Evolutionary conservation across 2,329 filamentous ascomycete species (phyloP), one percentile per base, ranked within the genome.

Genomic region (Diaporthe sp.): DNA sequence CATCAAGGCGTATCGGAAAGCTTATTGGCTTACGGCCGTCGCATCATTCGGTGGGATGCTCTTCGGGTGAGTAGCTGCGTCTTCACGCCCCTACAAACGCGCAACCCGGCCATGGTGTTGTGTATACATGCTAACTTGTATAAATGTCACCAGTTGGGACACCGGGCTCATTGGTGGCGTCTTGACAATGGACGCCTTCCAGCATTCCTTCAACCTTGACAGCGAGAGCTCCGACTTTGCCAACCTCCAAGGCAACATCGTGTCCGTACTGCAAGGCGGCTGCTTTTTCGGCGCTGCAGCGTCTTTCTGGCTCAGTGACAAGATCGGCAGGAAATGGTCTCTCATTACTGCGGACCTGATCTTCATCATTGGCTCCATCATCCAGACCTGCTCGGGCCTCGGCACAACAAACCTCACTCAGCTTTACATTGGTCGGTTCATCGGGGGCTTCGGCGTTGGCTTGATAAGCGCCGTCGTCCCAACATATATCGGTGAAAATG

Each of bases 241-340:
- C 38, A 72, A 76, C 17, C 52, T 76, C 3, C 69, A 71, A 13
- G 74, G 74, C 19, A 17, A 92, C 89, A 85, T 87, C 77, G 79
- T 80, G 73, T 78, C 75, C 25, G 45, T 76, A 17, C 67, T 76
- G 22, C 75, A 76, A 45, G 73, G 73, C 12, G 75, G 75, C 35
- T 75, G 73, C 42, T 73, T 76, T 54, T 75, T 76, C 79, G 75
- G 71, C 15, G 76, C 71, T 22, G 73, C 70, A 13, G 55, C 72
- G 25, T 76, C 71, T 5, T 86, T 88, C 67, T 83, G 86, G 0
- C 84, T 84, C 66, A 85, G 92, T 85, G 85, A 91, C 84, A 92
- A 89, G 13, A 84, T 89, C n/a, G 73, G 73, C 25, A 64, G 73
- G 28, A 75, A 75, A 52, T 75, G 64, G 71, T 28, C 73, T 19